These are phyloP conservation scores for Ilyonectria sp. DNA, from an alignment of 2,329 filamentous ascomycete genomes.

Conservation along the genomic window DNA sequence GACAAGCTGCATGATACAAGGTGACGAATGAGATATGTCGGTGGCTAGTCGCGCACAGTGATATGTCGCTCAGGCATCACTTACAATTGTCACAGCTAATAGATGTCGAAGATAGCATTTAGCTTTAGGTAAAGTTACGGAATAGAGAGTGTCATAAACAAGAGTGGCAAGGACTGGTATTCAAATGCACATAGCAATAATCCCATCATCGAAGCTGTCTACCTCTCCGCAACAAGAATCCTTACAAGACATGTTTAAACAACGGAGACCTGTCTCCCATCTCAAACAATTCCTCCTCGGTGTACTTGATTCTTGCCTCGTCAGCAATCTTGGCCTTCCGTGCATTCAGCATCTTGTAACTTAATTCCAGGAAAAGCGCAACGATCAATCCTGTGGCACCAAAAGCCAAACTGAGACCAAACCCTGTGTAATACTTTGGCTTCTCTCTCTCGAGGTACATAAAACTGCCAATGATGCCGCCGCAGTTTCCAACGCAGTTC, in stretches of 20 bases:
- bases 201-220: no score
- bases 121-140: no score
- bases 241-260: conserved; percentile 49
- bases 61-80: no score
- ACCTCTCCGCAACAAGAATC: no score
- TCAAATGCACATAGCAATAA: no score
- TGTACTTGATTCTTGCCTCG: conserved; percentile 49
- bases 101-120: no score
- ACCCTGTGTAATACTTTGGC: conserved; percentile 62
- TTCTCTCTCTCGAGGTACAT: conserved; percentile 27
- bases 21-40: no score
- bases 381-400: conserved; percentile 49
- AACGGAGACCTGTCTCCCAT: conserved; percentile 54
- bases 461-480: conserved; percentile 25
- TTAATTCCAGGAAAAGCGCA: conserved; percentile 50
- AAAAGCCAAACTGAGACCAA: conserved; percentile 54
- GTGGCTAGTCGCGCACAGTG: no score
- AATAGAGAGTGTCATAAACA: no score
- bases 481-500: conserved; percentile 23
- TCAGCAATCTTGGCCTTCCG: conserved; percentile 48
- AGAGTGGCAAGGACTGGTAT: no score
- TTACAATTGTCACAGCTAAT: no score
- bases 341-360: conserved; percentile 49
- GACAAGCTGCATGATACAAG: no score
- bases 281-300: conserved; percentile 49